Evolutionary conservation across 1,284 basidiomycete species (phyloP), one percentile per base, ranked within the genome.

Genomic region (Rhizoctonia solani): DNA sequence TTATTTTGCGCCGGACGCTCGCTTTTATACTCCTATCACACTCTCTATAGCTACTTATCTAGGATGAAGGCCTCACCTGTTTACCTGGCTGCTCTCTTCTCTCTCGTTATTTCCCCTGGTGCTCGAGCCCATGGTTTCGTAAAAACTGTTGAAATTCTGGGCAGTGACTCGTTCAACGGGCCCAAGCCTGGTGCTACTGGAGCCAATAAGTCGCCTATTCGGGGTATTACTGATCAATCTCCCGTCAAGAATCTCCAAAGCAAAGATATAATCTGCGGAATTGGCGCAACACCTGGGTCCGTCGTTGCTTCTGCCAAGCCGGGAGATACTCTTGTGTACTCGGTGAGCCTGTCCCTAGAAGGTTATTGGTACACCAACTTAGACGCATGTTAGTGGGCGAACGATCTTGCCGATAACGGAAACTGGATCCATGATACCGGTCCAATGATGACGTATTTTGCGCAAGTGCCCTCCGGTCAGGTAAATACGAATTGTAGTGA

Each of bases 381-480:
- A 27, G 42, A 27, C 25, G 39, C 23, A n/a, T n/a, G n/a, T n/a
- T n/a, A 58, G 55, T 58, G 55, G 55, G 55, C 37, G 1, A 58
- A 58, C 41, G 23, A 75, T 32, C 83, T 80, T 44, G 83, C 81
- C 1, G 79, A 80, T 71, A 77, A 77, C 6, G 78, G 77, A 65
- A 76, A 81, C 54, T 89, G 87, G 88, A 85, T 85, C 2, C 89
- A 91, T 72, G 80, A 88, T 68, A 85, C 79, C 6, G 89, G 89
- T 4, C 88, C 89, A 1, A 77, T 90, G 74, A 78, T 90, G 77
- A 87, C 85, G 44, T 91, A 91, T 74, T 81, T 91, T 81, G 82
- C 87, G 0, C 55, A 58, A 29, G 55, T 58, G 25, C 55, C 55
- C 41, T 21, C 21, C 14, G 55, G 55, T 19, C 55, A 58, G 25